phyloP scores from a whole-genome alignment of 306 rosid genomes.

The Lupinus albus region DNA sequence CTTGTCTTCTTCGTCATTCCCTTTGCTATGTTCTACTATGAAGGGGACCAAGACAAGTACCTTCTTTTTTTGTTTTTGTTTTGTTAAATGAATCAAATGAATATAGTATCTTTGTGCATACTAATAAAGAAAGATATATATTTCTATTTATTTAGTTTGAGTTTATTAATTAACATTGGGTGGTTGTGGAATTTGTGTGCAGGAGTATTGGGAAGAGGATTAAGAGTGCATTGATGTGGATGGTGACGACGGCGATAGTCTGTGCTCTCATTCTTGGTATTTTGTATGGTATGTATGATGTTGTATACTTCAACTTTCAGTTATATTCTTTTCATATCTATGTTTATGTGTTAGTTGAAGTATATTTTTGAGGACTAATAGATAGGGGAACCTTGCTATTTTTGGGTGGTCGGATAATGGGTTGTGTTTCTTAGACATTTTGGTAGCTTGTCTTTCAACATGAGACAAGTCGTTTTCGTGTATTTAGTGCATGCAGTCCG shows the following conservation, averaged over 20 bases:
- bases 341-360: neutral
- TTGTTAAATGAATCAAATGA: too few species aligned
- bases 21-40: too few species aligned
- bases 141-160: too few species aligned
- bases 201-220: conserved; percentile 86
- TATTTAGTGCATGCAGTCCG: neutral
- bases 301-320: conserved; percentile 6
- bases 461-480: neutral
- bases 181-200: conserved; percentile 17
- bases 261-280: conserved; percentile 83
- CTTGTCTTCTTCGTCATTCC: too few species aligned
- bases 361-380: too few species aligned
- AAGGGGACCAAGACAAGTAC: too few species aligned
- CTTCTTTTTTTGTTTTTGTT: too few species aligned
- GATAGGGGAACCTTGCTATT: neutral
- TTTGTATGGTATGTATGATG: conserved; percentile 66
- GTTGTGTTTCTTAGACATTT: conserved; percentile 20
- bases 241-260: conserved; percentile 79
- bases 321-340: neutral
- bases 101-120: too few species aligned
- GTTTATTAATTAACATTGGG: too few species aligned
- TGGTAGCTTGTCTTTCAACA: neutral
- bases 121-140: too few species aligned
- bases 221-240: conserved; percentile 81
- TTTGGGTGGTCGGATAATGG: conserved; percentile 19